Base-by-base conservation (phyloP, 805 yeast genomes). In the Kurtzmaniella fragi region DNA sequence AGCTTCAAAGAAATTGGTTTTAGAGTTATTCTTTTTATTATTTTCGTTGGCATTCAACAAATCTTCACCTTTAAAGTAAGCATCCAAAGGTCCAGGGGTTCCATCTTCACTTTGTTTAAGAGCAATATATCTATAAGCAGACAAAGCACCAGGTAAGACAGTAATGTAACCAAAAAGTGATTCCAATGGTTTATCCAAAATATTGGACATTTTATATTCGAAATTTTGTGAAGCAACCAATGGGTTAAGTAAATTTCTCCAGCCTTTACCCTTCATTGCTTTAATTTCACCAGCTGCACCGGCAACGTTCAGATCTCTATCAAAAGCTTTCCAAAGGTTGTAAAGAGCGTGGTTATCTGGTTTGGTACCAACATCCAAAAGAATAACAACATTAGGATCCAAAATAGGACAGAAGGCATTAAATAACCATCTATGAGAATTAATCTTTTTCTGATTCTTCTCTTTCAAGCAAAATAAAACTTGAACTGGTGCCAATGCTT, bases 241-340 rank as follows among this genome's bases (percentile, higher is more conserved):
- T 9, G 98, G 98, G 59, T 91, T 91, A 16, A 86, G 59, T 44
- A 93, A 67, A 47, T 90, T 87, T 17, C 66, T 53, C 77, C 97
- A 88, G 23, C 80, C 84, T 51, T 80, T 84, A 32, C 99, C 99
- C 52, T 88, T 89, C 86, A 91, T 83, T 0, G 98, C 88, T 45
- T 84, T 84, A 56, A 93, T 90, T 61, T 93, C 98, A 45, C 99
- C 99, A 11, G 98, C 97, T 1, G 96, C 99, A 46, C 99, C 99
- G 0, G 96, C 99, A 38, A 93, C 96, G 52, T 91, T 90, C 1
- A 97, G 89, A 57, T 93, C 97, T 49, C 80, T 75, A 60, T 93
- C 99, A 61, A 93, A 93, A 0, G 96, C 95, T 61, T 93, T 93
- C 99, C 99, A 93, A 43, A 93, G 69, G 50, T 91, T 93, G 55